phyloP scores from a whole-genome alignment of 352 stramenopile genomes.

The Aphanomyces invadans region DNA sequence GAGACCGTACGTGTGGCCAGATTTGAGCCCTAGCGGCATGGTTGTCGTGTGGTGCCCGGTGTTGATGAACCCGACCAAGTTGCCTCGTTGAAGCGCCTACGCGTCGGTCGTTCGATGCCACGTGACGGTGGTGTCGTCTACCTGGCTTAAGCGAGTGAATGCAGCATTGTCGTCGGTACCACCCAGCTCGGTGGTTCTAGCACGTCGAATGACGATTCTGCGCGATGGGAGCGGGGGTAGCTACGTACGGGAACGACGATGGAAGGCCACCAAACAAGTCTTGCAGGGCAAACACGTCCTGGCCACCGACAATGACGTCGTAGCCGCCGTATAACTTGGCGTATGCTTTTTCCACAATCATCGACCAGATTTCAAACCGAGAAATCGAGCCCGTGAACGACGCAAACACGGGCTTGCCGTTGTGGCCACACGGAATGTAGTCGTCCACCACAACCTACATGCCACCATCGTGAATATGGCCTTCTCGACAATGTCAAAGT shows the following conservation, averaged over 20 bases:
- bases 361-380: conserved; percentile 89
- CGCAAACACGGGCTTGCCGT: conserved; percentile 75
- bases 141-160: background rate
- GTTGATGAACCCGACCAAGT: conserved; percentile 64
- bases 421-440: conserved; percentile 76
- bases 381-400: conserved; percentile 72
- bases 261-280: conserved; percentile 72
- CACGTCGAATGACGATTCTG: background rate
- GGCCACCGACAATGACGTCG: conserved; percentile 80
- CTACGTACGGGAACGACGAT: conserved; percentile 5
- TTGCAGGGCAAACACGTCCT: conserved; percentile 66
- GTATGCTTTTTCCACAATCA: conserved; percentile 93
- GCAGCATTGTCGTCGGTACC: background rate
- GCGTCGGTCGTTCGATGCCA: background rate
- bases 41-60: conserved; percentile 48
- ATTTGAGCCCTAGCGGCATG: conserved; percentile 52
- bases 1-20: conserved; percentile 64
- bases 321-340: conserved; percentile 90
- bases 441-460: conserved; percentile 59
- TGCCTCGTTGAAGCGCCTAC: conserved; percentile 44
- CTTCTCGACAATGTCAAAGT: too few relatives aligned
- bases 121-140: background rate
- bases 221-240: background rate
- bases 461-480: too few relatives aligned
- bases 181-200: background rate